Percentiles rank a stretch among this genome's conserved stretches.
These are phyloP conservation scores for Betula pendula DNA, from an alignment of 306 rosid species.

Conservation along the genomic window DNA sequence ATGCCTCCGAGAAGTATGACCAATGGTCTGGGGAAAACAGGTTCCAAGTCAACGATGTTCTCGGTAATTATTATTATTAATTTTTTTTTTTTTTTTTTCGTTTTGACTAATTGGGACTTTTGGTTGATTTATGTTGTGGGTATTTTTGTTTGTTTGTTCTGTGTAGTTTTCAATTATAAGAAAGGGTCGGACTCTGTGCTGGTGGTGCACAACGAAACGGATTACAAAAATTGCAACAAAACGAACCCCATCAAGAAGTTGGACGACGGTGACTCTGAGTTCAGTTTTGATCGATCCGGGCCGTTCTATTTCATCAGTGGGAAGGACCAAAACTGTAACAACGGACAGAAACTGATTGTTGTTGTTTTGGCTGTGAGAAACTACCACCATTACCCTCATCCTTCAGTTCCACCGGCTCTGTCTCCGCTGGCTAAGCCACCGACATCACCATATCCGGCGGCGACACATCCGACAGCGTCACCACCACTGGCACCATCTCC, in stretches of 20 bases:
- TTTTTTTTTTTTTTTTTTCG: background rate
- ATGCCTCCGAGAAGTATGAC: conserved; percentile 54
- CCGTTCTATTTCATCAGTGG: conserved; percentile 78
- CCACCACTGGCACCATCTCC: background rate
- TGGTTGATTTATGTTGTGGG: background rate
- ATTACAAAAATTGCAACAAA: conserved; percentile 60
- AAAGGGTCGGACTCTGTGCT: conserved; percentile 69
- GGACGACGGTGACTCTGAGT: conserved; percentile 64
- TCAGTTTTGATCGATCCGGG: conserved; percentile 59
- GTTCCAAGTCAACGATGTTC: conserved; percentile 61
- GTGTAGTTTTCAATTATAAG: conserved; percentile 66
- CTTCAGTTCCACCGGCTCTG: background rate
- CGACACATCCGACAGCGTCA: background rate
- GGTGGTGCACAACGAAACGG: conserved; percentile 68
- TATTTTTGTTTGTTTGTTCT: background rate
- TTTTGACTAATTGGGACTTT: background rate
- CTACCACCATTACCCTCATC: background rate
- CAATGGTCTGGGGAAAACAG: conserved; percentile 63
- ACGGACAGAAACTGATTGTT: conserved; percentile 68
- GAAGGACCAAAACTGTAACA: conserved; percentile 47
- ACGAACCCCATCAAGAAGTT: conserved; percentile 57
- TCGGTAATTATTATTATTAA: conserved; percentile 40
- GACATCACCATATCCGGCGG: background rate
- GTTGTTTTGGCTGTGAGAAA: conserved; percentile 55
- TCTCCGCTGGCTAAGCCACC: background rate